Evolutionary conservation across 495 filamentous ascomycete species (phyloP), one percentile per base, ranked within the genome.

Genomic region (Aspergillus heteromorphus): DNA sequence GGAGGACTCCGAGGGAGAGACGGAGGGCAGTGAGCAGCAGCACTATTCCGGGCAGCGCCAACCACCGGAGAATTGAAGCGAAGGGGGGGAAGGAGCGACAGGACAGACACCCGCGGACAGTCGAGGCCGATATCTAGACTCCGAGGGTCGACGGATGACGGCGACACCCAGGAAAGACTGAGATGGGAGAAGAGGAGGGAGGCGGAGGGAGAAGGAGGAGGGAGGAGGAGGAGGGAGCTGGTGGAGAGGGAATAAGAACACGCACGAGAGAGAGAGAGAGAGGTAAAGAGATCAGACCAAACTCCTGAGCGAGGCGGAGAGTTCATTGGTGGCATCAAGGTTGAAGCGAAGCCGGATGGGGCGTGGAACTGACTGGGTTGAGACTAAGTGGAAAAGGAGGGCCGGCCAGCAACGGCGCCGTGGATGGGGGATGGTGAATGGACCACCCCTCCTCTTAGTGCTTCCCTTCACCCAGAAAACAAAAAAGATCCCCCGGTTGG

Each of bases 261-360:
- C 20, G 34, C 30, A 51, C 16, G 16, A 19, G 48, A 51, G 48
- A 40, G n/a, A 51, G 52, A n/a, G n/a, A n/a, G n/a, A n/a, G n/a
- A n/a, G n/a, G n/a, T n/a, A n/a, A n/a, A n/a, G n/a, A n/a, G n/a
- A n/a, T n/a, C n/a, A n/a, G n/a, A n/a, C 20, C 48, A 45, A 41
- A 48, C 59, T 62, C 60, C 60, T 62, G 60, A 62, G 54, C 48
- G 40, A 27, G 27, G 56, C 17, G 48, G 30, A 56, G 52, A 62
- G 53, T 59, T 62, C 56, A 62, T 61, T 62, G 51, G 56, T 51
- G 51, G 51, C 56, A 41, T 55, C 51, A 54, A 49, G 47, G 47
- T 58, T 58, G 50, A 54, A 54, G 50, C 51, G 51, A 58, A 54
- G 51, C 45, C 38, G 48, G 49, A 40, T 51, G 56, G 54, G 54